These are phyloP conservation scores for Suillus lakei DNA, from an alignment of 768 basidiomycete species.

Conservation along the genomic window DNA sequence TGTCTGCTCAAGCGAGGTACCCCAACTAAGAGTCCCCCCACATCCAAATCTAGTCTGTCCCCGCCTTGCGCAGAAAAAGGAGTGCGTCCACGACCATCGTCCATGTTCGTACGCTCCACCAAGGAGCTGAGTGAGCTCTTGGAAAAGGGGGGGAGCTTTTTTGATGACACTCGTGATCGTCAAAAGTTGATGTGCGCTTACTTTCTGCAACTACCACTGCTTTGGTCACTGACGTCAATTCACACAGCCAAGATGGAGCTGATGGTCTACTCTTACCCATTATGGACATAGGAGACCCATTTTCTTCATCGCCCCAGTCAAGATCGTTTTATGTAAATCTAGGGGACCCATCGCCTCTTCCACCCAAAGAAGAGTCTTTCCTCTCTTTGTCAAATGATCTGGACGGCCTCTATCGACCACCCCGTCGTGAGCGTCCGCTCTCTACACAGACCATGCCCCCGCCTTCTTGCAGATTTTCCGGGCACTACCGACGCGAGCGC, in stretches of 20 bases:
- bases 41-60: constrained; percentile 10
- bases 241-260: constrained; percentile 12
- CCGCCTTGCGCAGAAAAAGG: constrained; percentile 4
- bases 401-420: constrained; percentile 23
- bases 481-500: constrained; percentile 30
- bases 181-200: constrained; percentile 21
- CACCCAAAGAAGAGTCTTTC: constrained; percentile 44
- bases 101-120: constrained; percentile 20
- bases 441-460: constrained; percentile 39
- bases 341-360: constrained; percentile 32
- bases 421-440: constrained; percentile 32
- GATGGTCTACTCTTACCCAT: constrained; percentile 8
- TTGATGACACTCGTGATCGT: constrained; percentile 8
- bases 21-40: constrained; percentile 9
- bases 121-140: constrained; percentile 15
- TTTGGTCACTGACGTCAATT: background rate
- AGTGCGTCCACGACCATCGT: constrained; percentile 16
- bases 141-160: constrained; percentile 6
- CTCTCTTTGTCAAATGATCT: constrained; percentile 45
- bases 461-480: constrained; percentile 38
- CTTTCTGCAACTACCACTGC: background rate
- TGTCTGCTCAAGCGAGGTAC: constrained; percentile 12
- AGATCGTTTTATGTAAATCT: constrained; percentile 51
- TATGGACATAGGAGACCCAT: constrained; percentile 40
- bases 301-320: constrained; percentile 45